Percentiles rank a stretch among this genome's conserved stretches.
Conservation (phyloP, 768 basidiomycete species). For the Dacryopinax spathularia region DNA sequence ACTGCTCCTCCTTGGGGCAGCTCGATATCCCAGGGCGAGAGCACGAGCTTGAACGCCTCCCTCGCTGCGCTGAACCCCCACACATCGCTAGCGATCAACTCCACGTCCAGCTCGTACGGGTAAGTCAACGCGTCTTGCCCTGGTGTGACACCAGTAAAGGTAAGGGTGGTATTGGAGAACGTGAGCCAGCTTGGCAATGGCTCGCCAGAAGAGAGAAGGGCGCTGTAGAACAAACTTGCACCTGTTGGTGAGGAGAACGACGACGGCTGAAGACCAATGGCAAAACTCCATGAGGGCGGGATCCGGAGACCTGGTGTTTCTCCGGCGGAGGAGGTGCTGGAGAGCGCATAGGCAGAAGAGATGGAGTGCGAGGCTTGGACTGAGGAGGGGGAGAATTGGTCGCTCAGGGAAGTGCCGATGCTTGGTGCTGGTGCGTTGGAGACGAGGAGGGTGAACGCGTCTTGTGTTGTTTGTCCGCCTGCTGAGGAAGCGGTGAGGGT, state of each 20-base stretch:
- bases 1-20: not conserved
- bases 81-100: slow-evolving; percentile 55
- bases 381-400: slow-evolving; percentile 48
- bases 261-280: slow-evolving; percentile 59
- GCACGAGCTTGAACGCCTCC: not conserved
- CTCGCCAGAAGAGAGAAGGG: slow-evolving; percentile 51
- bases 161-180: slow-evolving; percentile 53
- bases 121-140: slow-evolving; percentile 25
- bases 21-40: not conserved
- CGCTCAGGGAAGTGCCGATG: slow-evolving; percentile 37
- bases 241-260: slow-evolving; percentile 36
- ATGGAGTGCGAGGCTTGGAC: slow-evolving; percentile 43
- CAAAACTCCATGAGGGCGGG: slow-evolving; percentile 77
- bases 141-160: slow-evolving; percentile 70
- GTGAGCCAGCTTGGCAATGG: slow-evolving; percentile 58
- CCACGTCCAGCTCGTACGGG: slow-evolving; percentile 36
- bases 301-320: slow-evolving; percentile 46
- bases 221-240: slow-evolving; percentile 41
- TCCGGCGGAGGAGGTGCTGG: slow-evolving; percentile 31
- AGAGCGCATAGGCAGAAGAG: slow-evolving; percentile 21
- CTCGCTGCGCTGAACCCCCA: slow-evolving; percentile 47
- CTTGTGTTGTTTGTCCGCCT: slow-evolving; percentile 36
- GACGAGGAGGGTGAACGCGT: slow-evolving; percentile 25
- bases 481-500: slow-evolving; percentile 41
- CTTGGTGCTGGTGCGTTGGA: slow-evolving; percentile 32